Evolutionary conservation across 2,329 filamentous ascomycete species (phyloP), one percentile per base, ranked within the genome.

Genomic region (Calonectria hawksworthii): DNA sequence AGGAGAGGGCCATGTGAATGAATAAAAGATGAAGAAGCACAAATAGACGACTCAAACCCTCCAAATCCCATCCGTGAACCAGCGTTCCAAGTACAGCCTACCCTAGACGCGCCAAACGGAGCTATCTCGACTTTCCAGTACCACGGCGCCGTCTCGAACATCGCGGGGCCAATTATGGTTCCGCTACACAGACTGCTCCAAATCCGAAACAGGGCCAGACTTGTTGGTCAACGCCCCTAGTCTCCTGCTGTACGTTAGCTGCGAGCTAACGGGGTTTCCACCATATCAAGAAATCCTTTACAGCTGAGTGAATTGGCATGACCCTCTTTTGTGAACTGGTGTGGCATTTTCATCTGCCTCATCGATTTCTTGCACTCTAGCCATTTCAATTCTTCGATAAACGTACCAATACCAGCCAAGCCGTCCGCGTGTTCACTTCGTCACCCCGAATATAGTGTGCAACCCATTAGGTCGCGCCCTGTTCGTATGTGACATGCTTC

Each of bases 121-220:
- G 30, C 54, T 26, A 34, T 64, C 51, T 47, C 47, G 38, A 16
- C 65, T 63, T 34, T 51, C 26, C 23, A 54, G 41, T 47, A 56
- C 32, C 30, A 51, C 23, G 30, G 63, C 70, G 70, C 63, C 52
- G 36, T 30, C n/a, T 44, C 28, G 47, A 44, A 47, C 23, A 38
- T 56, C 28, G 30, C 41, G 36, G 36, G 47, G 65, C 71, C 65
- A 69, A 73, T 68, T 16, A 59, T 14, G 28, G 38, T 52, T 26
- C 52, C 28, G 41, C 52, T 34, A 11, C 56, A 18, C 23, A 21
- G 38, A 51, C 47, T 61, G 38, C 59, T 41, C 59, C 66, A 50
- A 41, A 66, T 66, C 14, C 61, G 71, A 73, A 73, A 73, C 71
- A 36, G 11, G 50, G 2, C 71, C 66, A 30, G 50, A 61, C 34